Evolutionary conservation across 805 yeast genomes (phyloP).

Genomic region (Metschnikowia henanensis): DNA sequence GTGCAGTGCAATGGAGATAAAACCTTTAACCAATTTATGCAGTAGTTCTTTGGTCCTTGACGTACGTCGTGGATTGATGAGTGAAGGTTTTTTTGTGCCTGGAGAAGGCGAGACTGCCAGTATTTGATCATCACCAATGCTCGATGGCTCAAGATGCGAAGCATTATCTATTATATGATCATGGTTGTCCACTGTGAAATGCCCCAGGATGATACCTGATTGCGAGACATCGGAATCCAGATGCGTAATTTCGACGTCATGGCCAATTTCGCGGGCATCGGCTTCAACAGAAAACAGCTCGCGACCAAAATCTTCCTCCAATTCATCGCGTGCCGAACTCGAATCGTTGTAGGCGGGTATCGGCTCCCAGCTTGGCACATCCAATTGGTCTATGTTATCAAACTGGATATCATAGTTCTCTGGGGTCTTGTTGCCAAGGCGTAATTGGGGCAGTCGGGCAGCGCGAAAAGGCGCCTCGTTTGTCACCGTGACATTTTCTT

Average conservation of each 20-base stretch:
- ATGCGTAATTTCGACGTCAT: background rate
- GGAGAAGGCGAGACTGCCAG: background rate
- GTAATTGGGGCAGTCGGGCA: conserved; percentile 9
- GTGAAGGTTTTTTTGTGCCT: background rate
- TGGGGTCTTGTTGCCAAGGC: conserved; percentile 8
- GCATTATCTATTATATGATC: conserved; percentile 4
- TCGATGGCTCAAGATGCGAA: background rate
- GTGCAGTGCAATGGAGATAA: conserved; percentile 18
- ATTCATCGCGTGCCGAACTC: background rate
- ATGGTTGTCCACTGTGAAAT: conserved; percentile 17
- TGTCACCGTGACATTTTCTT: conserved; percentile 4
- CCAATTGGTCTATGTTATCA: conserved; percentile 13
- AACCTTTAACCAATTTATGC: conserved; percentile 7
- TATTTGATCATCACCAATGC: background rate
- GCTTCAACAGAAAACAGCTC: background rate
- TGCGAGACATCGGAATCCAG: conserved; percentile 10
- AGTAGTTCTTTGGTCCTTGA: background rate
- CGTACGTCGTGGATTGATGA: too few relatives aligned
- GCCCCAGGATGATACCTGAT: conserved; percentile 16
- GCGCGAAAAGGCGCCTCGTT: background rate
- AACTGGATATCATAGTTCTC: conserved; percentile 11
- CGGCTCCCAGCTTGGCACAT: conserved; percentile 18
- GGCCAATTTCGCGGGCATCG: background rate
- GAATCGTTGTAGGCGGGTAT: conserved; percentile 10
- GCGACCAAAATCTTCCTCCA: background rate